Base-by-base conservation (phyloP, 441 rosid genomes). In the Eruca vesicaria region DNA sequence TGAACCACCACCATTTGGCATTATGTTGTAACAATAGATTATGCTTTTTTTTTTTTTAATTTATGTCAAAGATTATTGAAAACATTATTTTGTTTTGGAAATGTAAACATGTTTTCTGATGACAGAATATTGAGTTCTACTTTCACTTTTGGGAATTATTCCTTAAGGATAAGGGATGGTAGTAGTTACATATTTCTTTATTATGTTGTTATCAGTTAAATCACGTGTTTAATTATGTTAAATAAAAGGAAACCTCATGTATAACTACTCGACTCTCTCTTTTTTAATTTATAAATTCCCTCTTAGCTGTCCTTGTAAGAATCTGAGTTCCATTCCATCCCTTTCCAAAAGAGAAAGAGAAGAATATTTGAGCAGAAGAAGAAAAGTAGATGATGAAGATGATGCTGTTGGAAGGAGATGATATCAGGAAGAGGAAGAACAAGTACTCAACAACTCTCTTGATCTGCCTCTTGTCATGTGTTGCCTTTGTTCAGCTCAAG, bases 11-110 rank as follows among this genome's bases (percentile, higher is more conserved):
- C 29, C 38, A n/a, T 29, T 63, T 12, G 57, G 15, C 36, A 31
- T 10, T n/a, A 28, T 73, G 66, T 43, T 66, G 78, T 58, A 66
- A 74, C 66, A 73, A 20, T 73, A 28, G 21, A 41, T 18, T 21
- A 2, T 48, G 19, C 5, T 35, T 62, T n/a, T 19, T 1, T 29
- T 15, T 33, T 15, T 55, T 9, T 55, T 55, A 1, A 10, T 21
- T 21, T 61, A 61, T 9, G 20, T 33, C 9, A 33, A 21, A 61
- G 16, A 45, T 45, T 15, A 43, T n/a, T n/a, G 18, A 45, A 6
- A 45, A 15, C 52, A n/a, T 45, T 45, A 5, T 41, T 2, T 14
- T 29, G 32, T 45, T 45, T 45, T 45, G 9, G n/a, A 45, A n/a
- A n/a, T 45, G 52, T 6, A 15, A 45, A 45, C 52, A n/a, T 45